phyloP scores from a whole-genome alignment of 352 stramenopile genomes.

The Phytophthora fragariaefolia region DNA sequence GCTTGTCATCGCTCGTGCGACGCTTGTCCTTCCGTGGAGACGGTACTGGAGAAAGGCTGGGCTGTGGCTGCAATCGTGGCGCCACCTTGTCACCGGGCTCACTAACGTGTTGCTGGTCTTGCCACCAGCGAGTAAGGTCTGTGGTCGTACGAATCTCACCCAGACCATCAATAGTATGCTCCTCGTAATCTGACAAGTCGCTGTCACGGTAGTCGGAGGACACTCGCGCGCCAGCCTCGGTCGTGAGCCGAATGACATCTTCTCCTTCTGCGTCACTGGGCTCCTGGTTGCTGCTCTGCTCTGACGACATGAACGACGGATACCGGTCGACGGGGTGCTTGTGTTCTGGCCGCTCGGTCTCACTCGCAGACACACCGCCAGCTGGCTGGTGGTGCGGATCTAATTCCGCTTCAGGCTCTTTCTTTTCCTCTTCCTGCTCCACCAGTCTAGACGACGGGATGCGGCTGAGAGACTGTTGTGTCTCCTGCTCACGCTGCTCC shows the following conservation, averaged over 20 bases:
- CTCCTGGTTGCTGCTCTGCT: slow-evolving; percentile 35
- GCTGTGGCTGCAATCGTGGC: slow-evolving; percentile 12
- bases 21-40: slow-evolving; percentile 23
- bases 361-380: slow-evolving; percentile 24
- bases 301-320: slow-evolving; percentile 48
- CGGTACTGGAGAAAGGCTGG: slow-evolving; percentile 22
- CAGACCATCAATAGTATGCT: slow-evolving; percentile 48
- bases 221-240: slow-evolving; percentile 29
- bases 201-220: slow-evolving; percentile 38
- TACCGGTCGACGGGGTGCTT: slow-evolving; percentile 19
- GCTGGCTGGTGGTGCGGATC: slow-evolving; percentile 16
- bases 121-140: slow-evolving; percentile 55
- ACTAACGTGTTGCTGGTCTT: slow-evolving; percentile 38
- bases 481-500: slow-evolving; percentile 7
- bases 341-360: slow-evolving; percentile 22
- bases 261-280: slow-evolving; percentile 34
- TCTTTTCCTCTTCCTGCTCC: slow-evolving; percentile 34
- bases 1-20: slow-evolving; percentile 10
- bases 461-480: slow-evolving; percentile 14
- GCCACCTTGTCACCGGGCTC: slow-evolving; percentile 13
- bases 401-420: slow-evolving; percentile 32
- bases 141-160: slow-evolving; percentile 53
- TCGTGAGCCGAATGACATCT: slow-evolving; percentile 33
- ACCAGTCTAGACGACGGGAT: slow-evolving; percentile 28
- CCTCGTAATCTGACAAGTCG: slow-evolving; percentile 49